Evolutionary conservation across 2,329 filamentous ascomycete genomes (phyloP), one percentile per base, ranked within the genome.

Genomic region (Mycocentrospora acerina): DNA sequence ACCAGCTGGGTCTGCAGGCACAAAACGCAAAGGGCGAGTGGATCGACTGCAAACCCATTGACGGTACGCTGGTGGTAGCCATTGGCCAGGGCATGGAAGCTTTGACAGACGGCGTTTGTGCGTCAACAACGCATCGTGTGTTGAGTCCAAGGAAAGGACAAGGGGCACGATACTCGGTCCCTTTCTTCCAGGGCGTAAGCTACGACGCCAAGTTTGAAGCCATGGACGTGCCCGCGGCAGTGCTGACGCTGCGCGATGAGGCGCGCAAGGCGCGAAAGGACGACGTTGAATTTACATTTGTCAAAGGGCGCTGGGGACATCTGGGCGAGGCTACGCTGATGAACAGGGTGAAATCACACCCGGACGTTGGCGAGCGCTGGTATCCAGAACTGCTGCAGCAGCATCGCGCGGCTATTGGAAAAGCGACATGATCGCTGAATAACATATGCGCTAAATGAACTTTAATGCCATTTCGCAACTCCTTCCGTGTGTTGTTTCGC

Each of bases 81-180:
- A 90, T 95, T 53, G 89, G 89, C 0, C 89, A 94, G 68, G 89
- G 87, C 0, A 77, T 95, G 57, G 89, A 95, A 71, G 89, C 89
- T 4, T 70, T 95, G 51, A 94, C 89, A 14, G 81, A 81, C 46
- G 89, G 89, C 22, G 88, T 93, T 3, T 93, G 88, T 64, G 82
- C 85, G 49, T 71, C 81, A 46, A 94, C 89, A 3, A 93, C 88
- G 27, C 89, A 94, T 67, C 78, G 88, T 8, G 89, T 94, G 24
- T 73, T 93, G n/a, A 86, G 81, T 19, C 88, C 88, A 0, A 60
- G 71, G 1, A 79, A 80, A 7, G 88, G 86, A 10, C 71, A 78
- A 8, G 89, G 88, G 4, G 75, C 88, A 22, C 75, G 89, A 37
- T 91, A 83, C 71, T 87, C 82, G 7, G 85, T 94, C 32, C 89